Conservation (phyloP, 306 rosid species). For the Sechiopsis laciniata region DNA sequence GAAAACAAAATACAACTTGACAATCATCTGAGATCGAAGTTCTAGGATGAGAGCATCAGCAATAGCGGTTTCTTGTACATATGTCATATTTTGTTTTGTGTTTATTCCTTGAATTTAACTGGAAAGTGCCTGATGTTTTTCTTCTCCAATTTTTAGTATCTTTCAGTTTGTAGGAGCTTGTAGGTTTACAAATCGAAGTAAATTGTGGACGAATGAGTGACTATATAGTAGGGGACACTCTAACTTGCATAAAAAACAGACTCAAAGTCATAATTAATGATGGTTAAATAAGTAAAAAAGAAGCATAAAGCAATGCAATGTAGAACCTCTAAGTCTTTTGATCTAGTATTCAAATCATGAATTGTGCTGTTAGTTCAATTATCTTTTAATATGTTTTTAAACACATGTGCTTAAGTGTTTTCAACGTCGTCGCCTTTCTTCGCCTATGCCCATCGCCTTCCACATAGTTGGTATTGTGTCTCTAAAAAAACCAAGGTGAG, state of each 20-base stretch:
- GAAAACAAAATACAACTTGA: neutral
- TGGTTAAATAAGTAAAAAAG: neutral
- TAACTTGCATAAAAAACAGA: neutral
- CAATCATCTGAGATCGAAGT: neutral
- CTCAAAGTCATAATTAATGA: neutral
- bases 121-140: neutral
- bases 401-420: neutral
- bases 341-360: slow-evolving; percentile 6
- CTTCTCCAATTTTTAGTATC: neutral
- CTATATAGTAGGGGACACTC: neutral
- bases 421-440: neutral
- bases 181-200: neutral
- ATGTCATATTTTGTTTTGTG: neutral
- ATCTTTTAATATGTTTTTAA: neutral
- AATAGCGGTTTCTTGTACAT: neutral
- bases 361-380: neutral
- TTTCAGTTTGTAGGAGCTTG: neutral
- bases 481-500: no score
- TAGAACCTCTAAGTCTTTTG: neutral
- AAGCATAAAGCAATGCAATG: neutral
- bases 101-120: neutral
- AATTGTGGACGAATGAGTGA: neutral
- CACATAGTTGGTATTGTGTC: no score
- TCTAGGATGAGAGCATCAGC: neutral
- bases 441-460: no score